Conservation (phyloP, 202 grass and related monocot genomes). For the Setaria italica region DNA sequence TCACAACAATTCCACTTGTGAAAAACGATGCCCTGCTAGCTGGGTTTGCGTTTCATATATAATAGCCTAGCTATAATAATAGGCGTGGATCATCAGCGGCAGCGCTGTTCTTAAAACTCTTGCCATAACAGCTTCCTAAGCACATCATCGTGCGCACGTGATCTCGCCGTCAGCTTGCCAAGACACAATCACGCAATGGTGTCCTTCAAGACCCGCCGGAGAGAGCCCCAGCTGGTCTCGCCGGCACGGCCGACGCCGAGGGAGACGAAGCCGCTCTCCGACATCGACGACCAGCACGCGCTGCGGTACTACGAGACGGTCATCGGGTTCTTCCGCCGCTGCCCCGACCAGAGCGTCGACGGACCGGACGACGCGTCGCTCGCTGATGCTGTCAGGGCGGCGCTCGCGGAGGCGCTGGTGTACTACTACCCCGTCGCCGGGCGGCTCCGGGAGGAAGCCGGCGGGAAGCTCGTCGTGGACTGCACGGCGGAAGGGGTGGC, state of each 20-base stretch:
- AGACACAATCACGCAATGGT: constrained; percentile 3
- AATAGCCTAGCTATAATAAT: not conserved
- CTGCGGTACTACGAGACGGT: constrained; percentile 52
- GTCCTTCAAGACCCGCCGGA: constrained; percentile 46
- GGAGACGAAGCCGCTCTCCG: constrained; percentile 60
- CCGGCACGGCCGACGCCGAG: constrained; percentile 50
- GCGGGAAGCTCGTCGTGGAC: constrained; percentile 5
- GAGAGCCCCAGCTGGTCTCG: constrained; percentile 27
- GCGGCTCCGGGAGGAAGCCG: not conserved
- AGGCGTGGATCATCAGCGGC: not conserved
- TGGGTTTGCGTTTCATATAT: not conserved
- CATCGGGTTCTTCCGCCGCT: constrained; percentile 51
- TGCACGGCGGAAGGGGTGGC: constrained; percentile 28
- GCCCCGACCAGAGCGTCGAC: not conserved
- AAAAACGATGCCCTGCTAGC: not conserved
- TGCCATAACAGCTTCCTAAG: not conserved
- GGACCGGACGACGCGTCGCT: constrained; percentile 29
- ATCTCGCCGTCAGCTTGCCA: not conserved
- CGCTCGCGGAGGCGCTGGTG: constrained; percentile 51
- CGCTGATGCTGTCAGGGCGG: not conserved
- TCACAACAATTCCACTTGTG: not conserved
- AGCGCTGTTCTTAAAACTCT: not conserved
- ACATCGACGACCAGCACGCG: constrained; percentile 63
- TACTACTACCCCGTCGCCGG: constrained; percentile 26
- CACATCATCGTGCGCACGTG: not conserved